Conservation (phyloP, 2,329 filamentous ascomycete genomes). For the Botrytis sinoallii region DNA sequence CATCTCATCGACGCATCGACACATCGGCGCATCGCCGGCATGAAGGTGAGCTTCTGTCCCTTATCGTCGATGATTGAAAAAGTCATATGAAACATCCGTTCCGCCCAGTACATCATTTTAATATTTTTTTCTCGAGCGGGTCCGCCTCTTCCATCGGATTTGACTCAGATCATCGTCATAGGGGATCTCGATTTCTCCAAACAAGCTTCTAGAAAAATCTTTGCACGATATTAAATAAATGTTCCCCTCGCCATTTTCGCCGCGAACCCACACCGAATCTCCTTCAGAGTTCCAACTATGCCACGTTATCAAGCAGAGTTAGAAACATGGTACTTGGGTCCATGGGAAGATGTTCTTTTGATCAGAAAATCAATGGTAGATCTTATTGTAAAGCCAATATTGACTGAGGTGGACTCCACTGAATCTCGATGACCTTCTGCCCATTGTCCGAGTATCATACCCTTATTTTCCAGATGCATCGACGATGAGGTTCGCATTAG, state of each 20-base stretch:
- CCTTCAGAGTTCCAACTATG: neutral
- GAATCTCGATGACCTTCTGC: neutral
- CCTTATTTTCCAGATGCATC: neutral
- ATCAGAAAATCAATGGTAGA: neutral
- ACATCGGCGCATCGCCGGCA: neutral
- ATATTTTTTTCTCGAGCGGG: neutral
- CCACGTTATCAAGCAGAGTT: neutral
- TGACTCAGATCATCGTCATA: conserved; percentile 9
- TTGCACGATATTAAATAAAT: neutral
- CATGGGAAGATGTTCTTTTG: neutral
- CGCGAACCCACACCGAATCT: neutral
- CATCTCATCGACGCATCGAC: neutral
- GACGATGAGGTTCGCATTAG: neutral
- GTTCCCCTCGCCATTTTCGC: neutral
- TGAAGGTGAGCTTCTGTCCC: neutral
- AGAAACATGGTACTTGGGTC: conserved; percentile 8
- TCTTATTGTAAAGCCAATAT: neutral
- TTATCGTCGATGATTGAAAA: neutral
- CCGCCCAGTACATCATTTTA: neutral
- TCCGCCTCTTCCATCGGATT: neutral
- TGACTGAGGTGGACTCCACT: neutral
- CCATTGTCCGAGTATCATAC: neutral
- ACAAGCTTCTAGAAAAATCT: conserved; percentile 1
- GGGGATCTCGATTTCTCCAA: conserved; percentile 2
- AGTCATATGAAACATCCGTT: neutral